Evolutionary conservation across 345 rosid genomes (phyloP).

Genomic region (Jatropha curcas): DNA sequence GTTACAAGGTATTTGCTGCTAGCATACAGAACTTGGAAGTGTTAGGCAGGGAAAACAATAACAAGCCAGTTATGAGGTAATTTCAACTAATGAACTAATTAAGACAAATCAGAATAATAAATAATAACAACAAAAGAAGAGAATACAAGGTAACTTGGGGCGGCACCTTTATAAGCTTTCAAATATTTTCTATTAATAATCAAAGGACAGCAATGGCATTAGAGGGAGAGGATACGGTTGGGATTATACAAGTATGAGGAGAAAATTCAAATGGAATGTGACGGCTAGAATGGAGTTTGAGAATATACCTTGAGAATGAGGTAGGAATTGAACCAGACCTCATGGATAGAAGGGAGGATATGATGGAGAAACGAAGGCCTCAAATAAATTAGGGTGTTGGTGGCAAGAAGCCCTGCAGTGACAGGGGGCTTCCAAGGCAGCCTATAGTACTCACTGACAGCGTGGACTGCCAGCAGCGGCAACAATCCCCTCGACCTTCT

Average conservation of each 20-base stretch:
- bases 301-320: constrained; percentile 73
- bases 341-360: constrained; percentile 61
- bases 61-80: too few species aligned
- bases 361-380: constrained; percentile 63
- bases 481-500: constrained; percentile 41
- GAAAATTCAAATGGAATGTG: not conserved
- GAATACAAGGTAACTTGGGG: too few species aligned
- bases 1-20: too few species aligned
- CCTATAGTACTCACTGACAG: constrained; percentile 66
- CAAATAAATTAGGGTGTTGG: constrained; percentile 71
- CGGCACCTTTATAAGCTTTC: too few species aligned
- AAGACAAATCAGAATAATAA: too few species aligned
- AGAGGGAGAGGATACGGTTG: not conserved
- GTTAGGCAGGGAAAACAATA: too few species aligned
- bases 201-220: not conserved
- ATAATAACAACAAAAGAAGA: too few species aligned
- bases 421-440: constrained; percentile 92
- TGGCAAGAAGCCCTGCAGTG: constrained; percentile 76
- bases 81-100: too few species aligned
- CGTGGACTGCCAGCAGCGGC: constrained; percentile 73
- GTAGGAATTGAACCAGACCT: constrained; percentile 84
- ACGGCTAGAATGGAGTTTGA: not conserved
- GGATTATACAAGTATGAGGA: not conserved
- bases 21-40: too few species aligned
- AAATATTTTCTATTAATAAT: too few species aligned